phyloP scores from a whole-genome alignment of 2,329 filamentous ascomycete genomes.

The Clarireedia sp. region DNA sequence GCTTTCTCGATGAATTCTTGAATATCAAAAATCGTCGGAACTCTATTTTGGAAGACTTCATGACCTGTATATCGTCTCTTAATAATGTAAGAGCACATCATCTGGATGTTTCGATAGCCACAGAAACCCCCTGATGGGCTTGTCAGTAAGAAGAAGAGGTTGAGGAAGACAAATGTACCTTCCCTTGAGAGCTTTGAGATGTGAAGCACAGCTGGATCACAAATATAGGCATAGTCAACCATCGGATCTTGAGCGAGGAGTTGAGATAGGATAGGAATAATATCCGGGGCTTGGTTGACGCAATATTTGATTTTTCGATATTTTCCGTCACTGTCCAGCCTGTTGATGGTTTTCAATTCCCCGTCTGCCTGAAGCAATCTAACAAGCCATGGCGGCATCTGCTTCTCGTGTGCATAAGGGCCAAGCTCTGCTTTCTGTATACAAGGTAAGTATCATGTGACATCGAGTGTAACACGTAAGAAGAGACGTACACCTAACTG shows the following conservation, averaged over 20 bases:
- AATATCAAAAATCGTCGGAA: slow-evolving; percentile 73
- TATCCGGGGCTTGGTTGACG: slow-evolving; percentile 41
- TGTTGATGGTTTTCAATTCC: slow-evolving; percentile 46
- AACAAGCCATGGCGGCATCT: slow-evolving; percentile 65
- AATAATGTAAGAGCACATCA: slow-evolving; percentile 73
- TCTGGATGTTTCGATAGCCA: slow-evolving; percentile 92
- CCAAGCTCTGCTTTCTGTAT: slow-evolving; percentile 53
- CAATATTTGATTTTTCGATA: slow-evolving; percentile 34
- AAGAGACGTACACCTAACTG: slow-evolving; percentile 29
- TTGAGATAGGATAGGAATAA: slow-evolving; percentile 55
- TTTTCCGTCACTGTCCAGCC: slow-evolving; percentile 36
- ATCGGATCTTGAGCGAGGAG: slow-evolving; percentile 56
- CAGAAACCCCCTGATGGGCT: slow-evolving; percentile 67
- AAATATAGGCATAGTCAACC: slow-evolving; percentile 69
- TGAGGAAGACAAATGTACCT: slow-evolving; percentile 36
- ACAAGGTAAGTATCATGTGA: slow-evolving; percentile 15
- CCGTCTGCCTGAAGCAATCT: slow-evolving; percentile 52
- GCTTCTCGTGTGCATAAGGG: slow-evolving; percentile 62
- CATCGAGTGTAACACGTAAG: neutral
- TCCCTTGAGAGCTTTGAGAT: slow-evolving; percentile 76
- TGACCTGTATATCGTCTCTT: slow-evolving; percentile 47
- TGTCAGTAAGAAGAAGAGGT: neutral
- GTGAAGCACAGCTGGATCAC: slow-evolving; percentile 66
- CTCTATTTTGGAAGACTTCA: slow-evolving; percentile 48
- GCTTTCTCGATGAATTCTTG: slow-evolving; percentile 82